Evolutionary conservation across 768 basidiomycete genomes (phyloP), one percentile per base, ranked within the genome.

Genomic region (Pisolithus marmoratus): DNA sequence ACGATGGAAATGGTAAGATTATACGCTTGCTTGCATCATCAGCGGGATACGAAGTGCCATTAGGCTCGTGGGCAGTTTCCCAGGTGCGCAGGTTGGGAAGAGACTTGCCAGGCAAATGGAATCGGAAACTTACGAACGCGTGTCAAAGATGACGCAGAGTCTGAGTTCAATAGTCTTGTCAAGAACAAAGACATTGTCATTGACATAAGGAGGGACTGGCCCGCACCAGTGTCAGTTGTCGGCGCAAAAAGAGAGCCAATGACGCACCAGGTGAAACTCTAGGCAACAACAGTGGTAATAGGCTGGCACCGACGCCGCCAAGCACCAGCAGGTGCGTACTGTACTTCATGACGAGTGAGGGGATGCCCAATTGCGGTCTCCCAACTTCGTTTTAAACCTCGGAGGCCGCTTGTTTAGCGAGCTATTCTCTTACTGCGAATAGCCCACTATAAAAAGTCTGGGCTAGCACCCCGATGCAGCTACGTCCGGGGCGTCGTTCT

Each of bases 41-140:
- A 17, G 81, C 62, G 3, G 87, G 84, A 54, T 87, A 83, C 1
- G 75, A 74, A 19, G 78, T 81, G 38, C 86, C 85, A 50, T 88
- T 85, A 2, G 82, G 84, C 60, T 89, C 85, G 58, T 87, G 85
- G 7, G 76, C 83, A 6, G 84, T 87, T 60, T 87, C 87, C 82
- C 83, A 84, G 0, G 81, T 65, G 15, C 90, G 70, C 22, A 90
- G 74, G 55, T 87, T 89, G 0, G 81, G 75, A 8, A 84, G 75
- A 4, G 80, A 76, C 55, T 83, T 83, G 65, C n/a, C 87, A 77
- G n/a, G 70, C 70, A 12, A 15, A 29, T 20, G 4, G 6, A 27
- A 37, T 20, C 11, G 17, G 19, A 6, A 49, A 58, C 70, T 42
- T 26, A 80, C 79, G 64, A 67, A 58, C 87, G 77, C 87, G 91